Evolutionary conservation across 106 monocot genomes (phyloP), one percentile per base, ranked within the genome.

Genomic region (Agapanthus africanus): DNA sequence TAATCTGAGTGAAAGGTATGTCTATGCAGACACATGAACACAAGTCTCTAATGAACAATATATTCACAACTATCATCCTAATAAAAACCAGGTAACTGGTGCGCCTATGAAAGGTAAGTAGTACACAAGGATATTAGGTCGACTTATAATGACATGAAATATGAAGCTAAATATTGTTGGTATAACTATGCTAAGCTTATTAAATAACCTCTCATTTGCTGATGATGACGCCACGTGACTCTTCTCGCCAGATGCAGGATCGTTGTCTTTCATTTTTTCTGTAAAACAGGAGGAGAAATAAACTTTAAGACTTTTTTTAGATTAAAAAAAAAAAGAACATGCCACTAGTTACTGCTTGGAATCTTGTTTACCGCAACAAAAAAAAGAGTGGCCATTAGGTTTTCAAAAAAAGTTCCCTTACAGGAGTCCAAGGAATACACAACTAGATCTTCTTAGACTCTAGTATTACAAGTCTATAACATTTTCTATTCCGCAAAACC

Each of bases 261-360:
- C 67, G 65, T 80, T 70, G 11, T 73, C 81, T 62, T 91, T 95
- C 76, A 82, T 78, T 68, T 51, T 75, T 66, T 94, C 94, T 94
- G 85, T 32, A 74, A 65, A 68, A 70, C 39, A 41, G 19, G 37
- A 32, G 11, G 14, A 19, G 18, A 61, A 33, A 36, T n/a, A n/a
- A n/a, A n/a, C n/a, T n/a, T n/a, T n/a, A 33, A 25, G 4, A 28
- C 0, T n/a, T 35, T 23, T 61, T 61, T n/a, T 37, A 67, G 63
- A 41, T 15, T 27, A 60, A 5, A 70, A 11, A 8, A 11, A 23
- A 73, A 23, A 50, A 27, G 4, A 7, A 19, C 34, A 19, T n/a
- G n/a, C 16, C 18, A n/a, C 18, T 63, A 36, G 40, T 60, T 57
- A 39, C 27, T 30, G 16, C 14, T 44, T 44, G 39, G 2, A 38